Base-by-base conservation (phyloP, 768 basidiomycete species). In the Trametes maxima region DNA sequence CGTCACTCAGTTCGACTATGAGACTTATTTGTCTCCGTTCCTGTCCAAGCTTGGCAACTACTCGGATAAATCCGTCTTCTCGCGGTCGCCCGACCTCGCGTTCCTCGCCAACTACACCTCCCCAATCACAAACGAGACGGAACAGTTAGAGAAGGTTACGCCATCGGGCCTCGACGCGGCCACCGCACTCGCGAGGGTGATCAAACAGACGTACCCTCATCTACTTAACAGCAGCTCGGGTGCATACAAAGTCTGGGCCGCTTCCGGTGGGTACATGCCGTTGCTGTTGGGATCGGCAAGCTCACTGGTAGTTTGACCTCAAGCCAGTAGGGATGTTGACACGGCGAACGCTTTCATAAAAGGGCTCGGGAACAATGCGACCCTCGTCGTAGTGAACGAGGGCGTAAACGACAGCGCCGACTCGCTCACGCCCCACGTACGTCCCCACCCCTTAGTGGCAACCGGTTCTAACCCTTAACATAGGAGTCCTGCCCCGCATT, bases 61-160 rank as follows among this genome's bases (percentile, higher is more conserved):
- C 54, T 25, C 63, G 2, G 43, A 67, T 54, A 59, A 52, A 35
- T 25, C 52, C 4, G 49, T 44, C 25, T 65, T 67, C 51, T 28
- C 60, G 5, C 44, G 46, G 40, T 46, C 44, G n/a, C 21, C 53
- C 0, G 57, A 59, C 33, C 39, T 67, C 6, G 54, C 60, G 1
- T 64, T 67, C 45, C 50, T 64, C 16, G 57, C 62, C 10, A 63
- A 59, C 24, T 63, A 63, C 49, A 43, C 57, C 13, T 63, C 62
- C 11, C 62, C 66, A 1, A 62, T 64, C 36, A 67, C 66, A 13
- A 60, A 67, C 22, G 57, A 42, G 45, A 60, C 56, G 3, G 60
- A 54, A 40, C 66, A 67, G 40, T 16, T 67, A 1, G 63, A 67
- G 60, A 65, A 60, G 50, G 46, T 67, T 46, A 67, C 66, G 8